Conservation (phyloP, 306 rosid species). For the Cucumis melo region DNA sequence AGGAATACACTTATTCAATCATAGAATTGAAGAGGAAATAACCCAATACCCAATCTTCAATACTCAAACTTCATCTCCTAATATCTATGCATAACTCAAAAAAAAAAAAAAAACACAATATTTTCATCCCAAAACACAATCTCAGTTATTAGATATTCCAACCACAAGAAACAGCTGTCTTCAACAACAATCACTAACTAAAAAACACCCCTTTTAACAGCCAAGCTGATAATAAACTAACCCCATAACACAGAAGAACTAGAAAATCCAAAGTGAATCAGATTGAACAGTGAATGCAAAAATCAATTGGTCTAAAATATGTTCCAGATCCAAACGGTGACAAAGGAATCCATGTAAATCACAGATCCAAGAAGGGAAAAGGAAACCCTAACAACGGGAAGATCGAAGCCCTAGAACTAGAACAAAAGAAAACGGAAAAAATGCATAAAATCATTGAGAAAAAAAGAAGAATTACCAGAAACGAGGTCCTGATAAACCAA, state of each 20-base stretch:
- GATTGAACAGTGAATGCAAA: not conserved
- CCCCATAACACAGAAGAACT: no score
- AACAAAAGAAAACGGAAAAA: not conserved
- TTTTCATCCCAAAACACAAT: not conserved
- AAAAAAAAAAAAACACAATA: not conserved
- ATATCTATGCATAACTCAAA: not conserved
- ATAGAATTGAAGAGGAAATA: not conserved
- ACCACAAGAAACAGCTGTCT: not conserved
- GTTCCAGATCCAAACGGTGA: not conserved
- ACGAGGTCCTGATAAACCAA: constrained; percentile 6
- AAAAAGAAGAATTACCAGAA: not conserved
- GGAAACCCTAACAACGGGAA: not conserved
- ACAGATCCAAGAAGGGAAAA: not conserved
- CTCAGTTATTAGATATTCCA: not conserved
- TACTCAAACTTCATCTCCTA: not conserved
- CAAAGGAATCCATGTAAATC: not conserved
- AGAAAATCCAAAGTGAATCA: not conserved
- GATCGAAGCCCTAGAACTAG: not conserved
- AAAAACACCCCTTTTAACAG: not conserved
- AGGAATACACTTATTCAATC: not conserved
- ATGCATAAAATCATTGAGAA: not conserved
- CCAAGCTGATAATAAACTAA: not conserved
- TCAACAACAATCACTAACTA: no score
- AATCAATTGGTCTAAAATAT: not conserved
- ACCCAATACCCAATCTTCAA: not conserved